Base-by-base conservation (phyloP, 192 early-diverging fungal genomes). In the Neocallimastix lanati region DNA sequence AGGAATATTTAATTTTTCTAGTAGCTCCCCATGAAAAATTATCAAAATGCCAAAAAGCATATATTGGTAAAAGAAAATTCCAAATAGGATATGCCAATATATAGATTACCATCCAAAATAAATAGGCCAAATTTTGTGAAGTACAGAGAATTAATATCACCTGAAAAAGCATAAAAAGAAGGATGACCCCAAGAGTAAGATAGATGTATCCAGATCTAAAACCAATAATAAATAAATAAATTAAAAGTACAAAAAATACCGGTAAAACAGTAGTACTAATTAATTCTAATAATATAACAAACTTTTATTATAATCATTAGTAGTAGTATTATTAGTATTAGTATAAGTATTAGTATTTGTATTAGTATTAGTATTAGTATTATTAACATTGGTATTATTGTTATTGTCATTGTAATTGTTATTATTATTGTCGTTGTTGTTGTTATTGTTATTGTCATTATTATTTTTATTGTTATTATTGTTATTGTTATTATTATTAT, bases 31-130 rank as follows among this genome's bases (percentile, higher is more conserved):
- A 99, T 21, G 94, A 96, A 82, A 99, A 99, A 83, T 99, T 95
- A 83, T 99, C 97, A 84, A 98, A 96, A 87, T 96, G 95, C 97
- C 97, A 99, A 90, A 97, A 99, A 29, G 97, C 87, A 85, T 99
- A 99, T 2, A 67, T 78, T 16, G 87, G 85, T 28, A 87, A 38
- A 78, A 84, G 87, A 78, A 87, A 86, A 14, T 91, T 91, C 83
- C 95, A 98, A 25, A 96, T 86, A 13, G 95, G 95, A 80, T 96
- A 93, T 16, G 95, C 95, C 29, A 95, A 77, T 50, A 98, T 92
- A 81, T 93, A 95, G 50, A 98, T 92, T 81, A 99, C 89, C 96
- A 99, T 97, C 96, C 96, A 98, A 67, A 67, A 67, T n/a, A 67
- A 11, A 67, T 77, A 96, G 92, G 28, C 95, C 83, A 1, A 91